Conservation (phyloP, 2,329 filamentous ascomycete species). For the Pseudogymnoascus sp. region DNA sequence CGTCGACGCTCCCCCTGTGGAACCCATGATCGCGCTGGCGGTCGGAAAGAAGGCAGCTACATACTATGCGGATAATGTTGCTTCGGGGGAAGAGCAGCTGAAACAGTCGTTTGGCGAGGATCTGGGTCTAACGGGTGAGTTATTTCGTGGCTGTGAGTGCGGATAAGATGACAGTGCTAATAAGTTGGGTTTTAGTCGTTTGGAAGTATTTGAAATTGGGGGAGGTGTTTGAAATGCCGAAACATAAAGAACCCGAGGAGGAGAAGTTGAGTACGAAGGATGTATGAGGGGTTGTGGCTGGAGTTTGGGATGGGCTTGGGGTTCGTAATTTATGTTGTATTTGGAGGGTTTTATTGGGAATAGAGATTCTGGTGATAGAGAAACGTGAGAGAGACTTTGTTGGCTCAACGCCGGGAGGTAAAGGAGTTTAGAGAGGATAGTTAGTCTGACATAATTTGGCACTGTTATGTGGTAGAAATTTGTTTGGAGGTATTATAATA, state of each 20-base stretch:
- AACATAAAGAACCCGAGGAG: not conserved
- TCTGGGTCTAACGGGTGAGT: slow-evolving; percentile 44
- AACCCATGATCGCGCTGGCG: slow-evolving; percentile 63
- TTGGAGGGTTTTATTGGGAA: not conserved
- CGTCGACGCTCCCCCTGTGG: slow-evolving; percentile 44
- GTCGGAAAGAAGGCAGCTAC: slow-evolving; percentile 63
- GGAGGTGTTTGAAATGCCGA: not conserved
- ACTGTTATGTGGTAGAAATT: not conserved
- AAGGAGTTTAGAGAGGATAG: not conserved
- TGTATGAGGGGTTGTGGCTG: not conserved
- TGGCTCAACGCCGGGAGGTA: not conserved
- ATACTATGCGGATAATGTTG: slow-evolving; percentile 51
- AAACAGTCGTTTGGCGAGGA: slow-evolving; percentile 60
- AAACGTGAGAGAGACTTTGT: not conserved
- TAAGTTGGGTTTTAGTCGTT: not conserved
- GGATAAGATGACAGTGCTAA: not conserved
- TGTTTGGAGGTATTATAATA: not conserved
- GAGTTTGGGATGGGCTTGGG: not conserved
- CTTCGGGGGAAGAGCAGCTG: slow-evolving; percentile 55
- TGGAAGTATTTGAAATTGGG: not conserved
- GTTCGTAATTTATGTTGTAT: not conserved
- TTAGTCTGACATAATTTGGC: too few relatives aligned
- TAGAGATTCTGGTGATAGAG: not conserved
- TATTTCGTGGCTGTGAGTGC: not conserved
- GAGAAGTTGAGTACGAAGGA: not conserved